A percentile compares a stretch with the other conserved stretches of the same genome.
phyloP scores from a whole-genome alignment of 495 filamentous ascomycete species.

The Talaromyces borbonicus region DNA sequence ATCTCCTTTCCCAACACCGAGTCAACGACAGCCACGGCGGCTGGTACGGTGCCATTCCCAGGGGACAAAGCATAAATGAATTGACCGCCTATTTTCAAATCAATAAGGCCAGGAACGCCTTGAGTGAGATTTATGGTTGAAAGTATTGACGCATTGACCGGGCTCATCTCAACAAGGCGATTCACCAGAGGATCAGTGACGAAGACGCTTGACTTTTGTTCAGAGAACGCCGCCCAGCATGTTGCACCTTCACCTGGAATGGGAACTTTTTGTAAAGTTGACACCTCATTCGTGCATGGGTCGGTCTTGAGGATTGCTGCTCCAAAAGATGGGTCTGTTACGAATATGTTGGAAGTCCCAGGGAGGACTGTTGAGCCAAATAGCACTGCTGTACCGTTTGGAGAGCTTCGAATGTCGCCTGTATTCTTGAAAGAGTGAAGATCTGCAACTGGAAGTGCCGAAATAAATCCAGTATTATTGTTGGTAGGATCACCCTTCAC shows the following conservation, averaged over 20 bases:
- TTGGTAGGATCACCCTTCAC: constrained; percentile 45
- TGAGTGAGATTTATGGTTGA: constrained; percentile 27
- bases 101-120: constrained; percentile 42
- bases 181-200: constrained; percentile 33
- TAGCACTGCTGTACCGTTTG: constrained; percentile 41
- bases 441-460: constrained; percentile 32
- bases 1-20: constrained; percentile 26
- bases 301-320: constrained; percentile 31
- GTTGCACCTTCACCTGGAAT: not conserved
- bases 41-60: constrained; percentile 36
- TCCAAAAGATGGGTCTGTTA: constrained; percentile 48
- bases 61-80: constrained; percentile 47
- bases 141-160: constrained; percentile 18
- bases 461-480: constrained; percentile 47
- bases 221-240: not conserved
- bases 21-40: constrained; percentile 42
- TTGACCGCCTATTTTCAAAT: constrained; percentile 38
- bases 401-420: constrained; percentile 23
- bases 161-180: constrained; percentile 41
- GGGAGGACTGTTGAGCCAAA: constrained; percentile 42
- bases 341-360: constrained; percentile 31
- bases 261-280: constrained; percentile 21
- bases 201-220: not conserved
- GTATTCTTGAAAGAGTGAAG: constrained; percentile 5
- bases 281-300: constrained; percentile 29